phyloP scores from a whole-genome alignment of 2,329 filamentous ascomycete genomes.

The Metarhizium robertsii region DNA sequence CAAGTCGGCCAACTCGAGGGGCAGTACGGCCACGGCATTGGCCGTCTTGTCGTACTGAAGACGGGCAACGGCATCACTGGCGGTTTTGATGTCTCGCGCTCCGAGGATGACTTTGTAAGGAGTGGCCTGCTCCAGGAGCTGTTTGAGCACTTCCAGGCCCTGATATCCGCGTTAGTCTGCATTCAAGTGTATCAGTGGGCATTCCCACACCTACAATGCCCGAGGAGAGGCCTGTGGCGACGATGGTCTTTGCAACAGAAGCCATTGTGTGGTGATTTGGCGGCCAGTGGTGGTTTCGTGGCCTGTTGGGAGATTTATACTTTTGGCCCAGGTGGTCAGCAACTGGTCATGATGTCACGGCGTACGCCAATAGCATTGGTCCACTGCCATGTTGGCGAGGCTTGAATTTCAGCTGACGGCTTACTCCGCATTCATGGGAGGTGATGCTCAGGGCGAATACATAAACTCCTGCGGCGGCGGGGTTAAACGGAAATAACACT shows the following conservation, averaged over 20 bases:
- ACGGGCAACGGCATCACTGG: conserved; percentile 31
- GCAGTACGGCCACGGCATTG: conserved; percentile 35
- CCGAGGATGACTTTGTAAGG: conserved; percentile 41
- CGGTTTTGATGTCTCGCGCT: conserved; percentile 32
- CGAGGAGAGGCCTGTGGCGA: conserved; percentile 41
- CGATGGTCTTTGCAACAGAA: conserved; percentile 34
- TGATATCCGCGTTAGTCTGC: conserved; percentile 11
- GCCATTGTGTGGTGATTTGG: conserved; percentile 20
- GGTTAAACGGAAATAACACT: too few relatives aligned
- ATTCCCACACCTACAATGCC: conserved; percentile 30
- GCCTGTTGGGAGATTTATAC: background rate
- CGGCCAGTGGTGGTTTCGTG: background rate
- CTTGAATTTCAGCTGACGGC: too few relatives aligned
- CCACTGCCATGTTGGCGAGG: too few relatives aligned
- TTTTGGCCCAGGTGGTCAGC: background rate
- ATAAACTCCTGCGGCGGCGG: too few relatives aligned
- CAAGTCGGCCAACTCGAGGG: conserved; percentile 37
- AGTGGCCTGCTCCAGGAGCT: conserved; percentile 34
- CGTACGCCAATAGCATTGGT: too few relatives aligned
- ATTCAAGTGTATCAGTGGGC: too few relatives aligned
- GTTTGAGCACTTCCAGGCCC: conserved; percentile 45
- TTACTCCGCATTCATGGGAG: too few relatives aligned
- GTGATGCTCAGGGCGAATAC: too few relatives aligned
- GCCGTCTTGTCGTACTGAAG: conserved; percentile 30
- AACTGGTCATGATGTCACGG: background rate